Conservation (phyloP, 2,329 filamentous ascomycete species). For the Calonectria montana region DNA sequence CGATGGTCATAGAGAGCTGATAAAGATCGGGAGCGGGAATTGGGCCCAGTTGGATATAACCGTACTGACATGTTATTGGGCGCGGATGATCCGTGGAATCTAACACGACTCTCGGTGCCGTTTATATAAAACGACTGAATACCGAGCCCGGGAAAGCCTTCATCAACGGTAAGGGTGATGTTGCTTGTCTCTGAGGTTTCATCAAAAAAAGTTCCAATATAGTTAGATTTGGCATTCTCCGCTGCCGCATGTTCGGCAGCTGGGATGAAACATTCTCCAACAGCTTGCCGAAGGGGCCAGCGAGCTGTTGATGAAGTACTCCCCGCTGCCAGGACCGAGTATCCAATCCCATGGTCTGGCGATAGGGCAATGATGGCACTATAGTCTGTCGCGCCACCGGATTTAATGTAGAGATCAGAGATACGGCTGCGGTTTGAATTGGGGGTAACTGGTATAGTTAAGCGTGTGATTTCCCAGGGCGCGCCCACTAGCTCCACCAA, state of each 20-base stretch:
- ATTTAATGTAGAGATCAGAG: slow-evolving; percentile 58
- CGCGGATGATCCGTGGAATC: not conserved
- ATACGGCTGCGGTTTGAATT: slow-evolving; percentile 46
- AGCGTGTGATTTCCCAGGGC: slow-evolving; percentile 55
- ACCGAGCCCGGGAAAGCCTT: not conserved
- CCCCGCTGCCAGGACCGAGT: slow-evolving; percentile 29
- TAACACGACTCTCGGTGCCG: not conserved
- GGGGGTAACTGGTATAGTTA: slow-evolving; percentile 40
- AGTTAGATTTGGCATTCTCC: slow-evolving; percentile 21
- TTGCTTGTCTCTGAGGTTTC: not conserved
- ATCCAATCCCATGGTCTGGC: slow-evolving; percentile 54
- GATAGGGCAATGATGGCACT: slow-evolving; percentile 52
- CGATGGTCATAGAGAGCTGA: slow-evolving; percentile 18
- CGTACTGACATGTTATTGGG: not conserved
- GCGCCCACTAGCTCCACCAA: slow-evolving; percentile 51
- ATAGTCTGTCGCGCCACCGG: slow-evolving; percentile 53
- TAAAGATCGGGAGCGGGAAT: slow-evolving; percentile 22
- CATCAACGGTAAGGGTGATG: not conserved
- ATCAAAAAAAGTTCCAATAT: slow-evolving; percentile 22
- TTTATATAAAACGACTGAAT: not conserved
- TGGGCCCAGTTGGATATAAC: slow-evolving; percentile 25
- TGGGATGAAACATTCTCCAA: slow-evolving; percentile 18
- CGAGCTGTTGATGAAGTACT: not conserved
- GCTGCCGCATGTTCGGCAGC: slow-evolving; percentile 18
- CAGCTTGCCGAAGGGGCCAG: slow-evolving; percentile 6